Percentiles rank a stretch among this genome's conserved stretches.
These are phyloP conservation scores for Tulasnella calospora DNA, from an alignment of 768 basidiomycete species.

Conservation along the genomic window DNA sequence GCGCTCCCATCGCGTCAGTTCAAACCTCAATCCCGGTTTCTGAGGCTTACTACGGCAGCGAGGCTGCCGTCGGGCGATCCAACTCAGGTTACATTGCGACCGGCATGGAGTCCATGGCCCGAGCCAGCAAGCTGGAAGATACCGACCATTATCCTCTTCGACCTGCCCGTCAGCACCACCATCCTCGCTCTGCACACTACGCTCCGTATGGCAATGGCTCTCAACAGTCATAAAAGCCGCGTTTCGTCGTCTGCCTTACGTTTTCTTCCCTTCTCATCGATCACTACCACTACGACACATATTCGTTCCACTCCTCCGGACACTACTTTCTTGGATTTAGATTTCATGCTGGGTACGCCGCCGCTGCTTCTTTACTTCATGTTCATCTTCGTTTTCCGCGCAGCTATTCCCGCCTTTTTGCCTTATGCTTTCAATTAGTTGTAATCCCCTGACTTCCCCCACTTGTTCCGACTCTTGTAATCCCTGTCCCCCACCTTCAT, in stretches of 20 bases:
- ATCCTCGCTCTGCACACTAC: neutral
- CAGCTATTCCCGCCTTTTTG: neutral
- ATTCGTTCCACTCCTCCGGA: neutral
- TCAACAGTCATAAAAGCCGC: neutral
- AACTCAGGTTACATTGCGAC: slow-evolving; percentile 1
- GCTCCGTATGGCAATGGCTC: neutral
- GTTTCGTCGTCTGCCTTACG: neutral
- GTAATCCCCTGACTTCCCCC: neutral
- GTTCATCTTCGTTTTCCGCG: neutral
- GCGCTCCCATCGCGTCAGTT: neutral
- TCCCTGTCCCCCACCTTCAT: neutral
- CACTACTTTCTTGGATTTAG: slow-evolving; percentile 3
- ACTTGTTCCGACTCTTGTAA: neutral
- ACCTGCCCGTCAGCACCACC: neutral
- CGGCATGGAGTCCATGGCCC: neutral
- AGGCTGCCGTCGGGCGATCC: neutral
- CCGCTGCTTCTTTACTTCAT: neutral
- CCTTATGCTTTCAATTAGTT: slow-evolving; percentile 10
- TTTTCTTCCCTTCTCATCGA: neutral
- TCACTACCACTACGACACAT: neutral
- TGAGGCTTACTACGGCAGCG: neutral
- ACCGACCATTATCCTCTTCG: neutral
- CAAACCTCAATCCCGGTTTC: neutral
- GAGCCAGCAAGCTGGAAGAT: neutral
- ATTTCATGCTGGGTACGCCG: slow-evolving; percentile 7